Base-by-base conservation (phyloP, 163 green algal species). In the Chlamydomonas reinhardtii region DNA sequence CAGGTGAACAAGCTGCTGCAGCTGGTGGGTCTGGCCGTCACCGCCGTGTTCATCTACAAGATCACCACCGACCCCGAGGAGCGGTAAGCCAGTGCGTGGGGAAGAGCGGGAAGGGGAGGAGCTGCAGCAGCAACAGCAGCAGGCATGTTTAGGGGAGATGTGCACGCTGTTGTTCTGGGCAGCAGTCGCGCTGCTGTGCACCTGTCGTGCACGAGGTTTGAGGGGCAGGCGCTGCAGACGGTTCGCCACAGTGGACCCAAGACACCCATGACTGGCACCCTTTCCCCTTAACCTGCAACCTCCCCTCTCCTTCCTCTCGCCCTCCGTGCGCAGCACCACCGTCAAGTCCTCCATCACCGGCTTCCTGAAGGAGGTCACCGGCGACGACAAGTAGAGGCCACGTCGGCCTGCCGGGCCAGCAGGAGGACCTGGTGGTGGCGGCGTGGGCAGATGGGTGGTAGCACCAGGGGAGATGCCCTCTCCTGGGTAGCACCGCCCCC, bases 291-390 rank as follows among this genome's bases (percentile, higher is more conserved):
- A n/a, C n/a, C n/a, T n/a, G n/a, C n/a, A n/a, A n/a, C n/a, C n/a
- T 32, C 62, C 62, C 12, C 27, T 17, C 27, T 17, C 62, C 27
- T 9, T 35, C 27, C 62, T 12, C 5, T 70, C 8, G 2, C 59
- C 59, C 59, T 22, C 59, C 27, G 17, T 22, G 27, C 43, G 15
- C 79, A 85, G 79, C 20, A 71, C 79, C 34, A 27, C 27, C 6
- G 69, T 86, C 34, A 86, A 86, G 69, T 27, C 56, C 8, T 65
- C 80, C 9, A 20, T 86, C 12, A 32, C 54, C 6, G 80, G 56
- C 54, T 86, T 86, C 80, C 70, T 86, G 54, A 35, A 73, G 2
- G 79, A 86, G 80, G 70, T 86, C 52, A 85, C 79, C 66, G 79
- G 79, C 78, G 66, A 65, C 78, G 66, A 65, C 66, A 85, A 85